Base-by-base conservation (phyloP, 139 green algal species). In the Limnomonas spitsbergensis region DNA sequence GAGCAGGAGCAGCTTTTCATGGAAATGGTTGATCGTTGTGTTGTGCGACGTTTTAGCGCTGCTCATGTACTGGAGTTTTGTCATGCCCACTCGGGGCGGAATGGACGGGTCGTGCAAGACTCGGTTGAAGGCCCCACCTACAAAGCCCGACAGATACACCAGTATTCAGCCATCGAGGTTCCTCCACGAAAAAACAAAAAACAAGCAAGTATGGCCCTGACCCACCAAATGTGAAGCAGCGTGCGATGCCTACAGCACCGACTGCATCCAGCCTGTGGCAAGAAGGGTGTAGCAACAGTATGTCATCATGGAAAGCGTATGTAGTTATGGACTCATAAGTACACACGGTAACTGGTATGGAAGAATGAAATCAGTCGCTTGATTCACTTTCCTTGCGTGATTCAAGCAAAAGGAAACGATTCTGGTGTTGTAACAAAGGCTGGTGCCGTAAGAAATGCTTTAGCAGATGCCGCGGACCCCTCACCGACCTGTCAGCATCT, bases 21-120 rank as follows among this genome's bases (percentile, higher is more conserved):
- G 77, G 52, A 95, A 95, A 75, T 94, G 91, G 75, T 94, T 92
- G 61, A 95, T 85, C n/a, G 89, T 94, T 32, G 90, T 95, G 40
- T 88, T 53, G 24, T 40, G n/a, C 2, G 3, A 20, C 53, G 40
- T 4, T 31, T 27, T 53, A 53, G 78, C 38, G 7, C 69, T 36
- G 54, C 80, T 27, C 40, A 81, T 89, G 86, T 95, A 94, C 53
- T 84, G 37, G 79, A 88, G 71, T 68, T 86, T 88, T 20, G 77
- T 92, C 14, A 93, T 77, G 0, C 73, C 37, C 3, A 77, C 29
- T 0, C 86, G 79, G 0, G 88, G 83, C 29, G 75, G 75, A 6
- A 91, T 72, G 0, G 42, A 14, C 0, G 91, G 91, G 76, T 95
- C 88, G 37, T 94, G 71, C 73, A 95, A 80, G 39, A 83, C 66